A percentile compares a stretch with the other conserved stretches of the same genome.
These are phyloP conservation scores for Sclerotinia borealis DNA, from an alignment of 2,329 filamentous ascomycete genomes.

Conservation along the genomic window DNA sequence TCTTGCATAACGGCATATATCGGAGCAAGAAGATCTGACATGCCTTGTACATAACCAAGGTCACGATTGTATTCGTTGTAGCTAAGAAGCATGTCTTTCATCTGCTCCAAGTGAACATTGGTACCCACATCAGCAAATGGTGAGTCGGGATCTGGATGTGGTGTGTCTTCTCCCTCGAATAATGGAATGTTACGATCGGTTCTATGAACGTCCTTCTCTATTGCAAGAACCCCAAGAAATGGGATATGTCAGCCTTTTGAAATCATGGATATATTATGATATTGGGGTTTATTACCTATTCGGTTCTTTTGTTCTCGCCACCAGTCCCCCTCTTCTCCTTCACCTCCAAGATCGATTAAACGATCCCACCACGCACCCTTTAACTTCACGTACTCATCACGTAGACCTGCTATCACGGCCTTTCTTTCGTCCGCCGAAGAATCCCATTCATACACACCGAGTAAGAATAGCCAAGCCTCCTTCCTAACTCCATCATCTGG, in stretches of 20 bases:
- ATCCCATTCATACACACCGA: slow-evolving; percentile 91
- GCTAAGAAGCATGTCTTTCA: slow-evolving; percentile 98
- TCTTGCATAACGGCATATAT: slow-evolving; percentile 98
- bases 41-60: slow-evolving; percentile 95
- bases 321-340: slow-evolving; percentile 82
- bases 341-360: slow-evolving; percentile 73
- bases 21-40: slow-evolving; percentile 93
- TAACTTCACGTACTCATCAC: slow-evolving; percentile 89
- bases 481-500: slow-evolving; percentile 87
- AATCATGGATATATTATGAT: background rate
- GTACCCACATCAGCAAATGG: slow-evolving; percentile 90
- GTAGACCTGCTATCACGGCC: slow-evolving; percentile 73
- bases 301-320: slow-evolving; percentile 91
- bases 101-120: slow-evolving; percentile 95
- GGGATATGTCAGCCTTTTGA: slow-evolving; percentile 36
- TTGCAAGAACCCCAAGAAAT: slow-evolving; percentile 44
- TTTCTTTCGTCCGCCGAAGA: slow-evolving; percentile 80
- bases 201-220: slow-evolving; percentile 97
- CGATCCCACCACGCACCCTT: slow-evolving; percentile 97
- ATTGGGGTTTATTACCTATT: slow-evolving; percentile 63
- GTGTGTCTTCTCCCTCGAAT: slow-evolving; percentile 92
- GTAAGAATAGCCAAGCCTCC: slow-evolving; percentile 90
- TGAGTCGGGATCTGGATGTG: slow-evolving; percentile 91
- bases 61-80: slow-evolving; percentile 98
- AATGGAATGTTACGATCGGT: slow-evolving; percentile 94